These are phyloP conservation scores for Blastobotrys raffinosifermentans DNA, from an alignment of 1,139 yeast species.

Conservation along the genomic window DNA sequence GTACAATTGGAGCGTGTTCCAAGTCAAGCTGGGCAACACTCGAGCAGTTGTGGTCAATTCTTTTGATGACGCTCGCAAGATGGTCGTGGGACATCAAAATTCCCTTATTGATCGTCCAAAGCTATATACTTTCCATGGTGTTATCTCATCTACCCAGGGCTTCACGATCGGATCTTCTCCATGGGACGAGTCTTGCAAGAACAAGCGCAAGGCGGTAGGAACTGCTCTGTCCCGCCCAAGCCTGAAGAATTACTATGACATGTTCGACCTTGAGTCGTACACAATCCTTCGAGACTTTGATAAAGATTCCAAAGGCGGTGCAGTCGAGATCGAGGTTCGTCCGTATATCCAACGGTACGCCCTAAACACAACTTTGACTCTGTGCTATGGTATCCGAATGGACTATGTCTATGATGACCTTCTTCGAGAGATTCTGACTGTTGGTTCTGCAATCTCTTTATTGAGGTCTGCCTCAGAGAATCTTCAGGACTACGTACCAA, in stretches of 20 bases:
- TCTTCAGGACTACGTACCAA: slow-evolving; percentile 51
- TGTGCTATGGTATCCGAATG: slow-evolving; percentile 51
- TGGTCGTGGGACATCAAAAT: slow-evolving; percentile 47
- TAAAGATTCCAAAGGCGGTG: slow-evolving; percentile 15
- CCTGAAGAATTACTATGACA: slow-evolving; percentile 24
- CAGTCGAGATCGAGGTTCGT: slow-evolving; percentile 39
- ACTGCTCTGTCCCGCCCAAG: slow-evolving; percentile 38
- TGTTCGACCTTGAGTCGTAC: slow-evolving; percentile 40
- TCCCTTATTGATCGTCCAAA: slow-evolving; percentile 58
- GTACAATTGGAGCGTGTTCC: slow-evolving; percentile 38
- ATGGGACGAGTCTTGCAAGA: slow-evolving; percentile 44
- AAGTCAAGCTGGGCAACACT: slow-evolving; percentile 49
- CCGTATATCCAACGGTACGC: slow-evolving; percentile 47
- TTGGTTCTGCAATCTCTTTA: slow-evolving; percentile 41
- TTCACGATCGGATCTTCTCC: slow-evolving; percentile 70
- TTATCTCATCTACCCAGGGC: slow-evolving; percentile 53
- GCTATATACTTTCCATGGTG: slow-evolving; percentile 53
- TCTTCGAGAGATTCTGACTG: slow-evolving; percentile 47
- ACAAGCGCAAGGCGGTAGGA: slow-evolving; percentile 47
- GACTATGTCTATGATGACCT: slow-evolving; percentile 39
- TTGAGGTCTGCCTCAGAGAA: slow-evolving; percentile 37
- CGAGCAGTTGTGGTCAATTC: slow-evolving; percentile 56
- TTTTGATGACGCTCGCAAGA: slow-evolving; percentile 41
- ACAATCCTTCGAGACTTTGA: slow-evolving; percentile 20
- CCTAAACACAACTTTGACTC: slow-evolving; percentile 44